Conservation (phyloP, 345 rosid species). For the Linum usitatissimum region DNA sequence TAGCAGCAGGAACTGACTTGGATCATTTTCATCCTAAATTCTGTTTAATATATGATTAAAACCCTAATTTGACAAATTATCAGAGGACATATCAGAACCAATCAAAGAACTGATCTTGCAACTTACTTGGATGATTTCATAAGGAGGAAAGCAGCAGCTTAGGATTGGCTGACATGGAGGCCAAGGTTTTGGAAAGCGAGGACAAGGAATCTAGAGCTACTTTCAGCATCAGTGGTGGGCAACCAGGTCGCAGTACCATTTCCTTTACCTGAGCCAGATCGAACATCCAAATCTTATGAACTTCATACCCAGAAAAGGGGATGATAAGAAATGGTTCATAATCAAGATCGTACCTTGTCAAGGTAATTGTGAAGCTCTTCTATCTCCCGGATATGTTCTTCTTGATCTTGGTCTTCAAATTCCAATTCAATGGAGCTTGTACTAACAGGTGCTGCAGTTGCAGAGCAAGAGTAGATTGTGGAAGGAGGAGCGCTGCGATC, state of each 20-base stretch:
- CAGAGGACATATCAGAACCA: neutral
- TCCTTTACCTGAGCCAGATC: constrained; percentile 20
- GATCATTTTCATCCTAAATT: no score
- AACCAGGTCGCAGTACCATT: constrained; percentile 28
- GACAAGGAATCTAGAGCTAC: constrained; percentile 26
- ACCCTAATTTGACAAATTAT: neutral
- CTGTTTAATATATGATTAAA: no score
- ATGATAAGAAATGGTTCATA: neutral
- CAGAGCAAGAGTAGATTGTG: no score
- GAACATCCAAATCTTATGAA: neutral
- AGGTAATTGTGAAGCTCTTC: constrained; percentile 26
- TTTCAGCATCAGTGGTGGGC: constrained; percentile 26
- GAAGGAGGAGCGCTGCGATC: no score
- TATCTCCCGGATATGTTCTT: constrained; percentile 12
- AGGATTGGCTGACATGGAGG: constrained; percentile 7
- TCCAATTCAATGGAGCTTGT: no score
- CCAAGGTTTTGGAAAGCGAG: constrained; percentile 21
- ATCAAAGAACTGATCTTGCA: neutral
- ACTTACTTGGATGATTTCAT: constrained; percentile 7
- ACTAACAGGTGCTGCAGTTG: no score
- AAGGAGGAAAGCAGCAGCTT: constrained; percentile 19
- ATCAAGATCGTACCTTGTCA: constrained; percentile 18
- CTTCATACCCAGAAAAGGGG: neutral
- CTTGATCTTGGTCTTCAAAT: no score
- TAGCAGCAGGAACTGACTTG: no score